These are phyloP conservation scores for Penicillium rolfsii DNA, from an alignment of 2,329 filamentous ascomycete genomes.

Conservation along the genomic window DNA sequence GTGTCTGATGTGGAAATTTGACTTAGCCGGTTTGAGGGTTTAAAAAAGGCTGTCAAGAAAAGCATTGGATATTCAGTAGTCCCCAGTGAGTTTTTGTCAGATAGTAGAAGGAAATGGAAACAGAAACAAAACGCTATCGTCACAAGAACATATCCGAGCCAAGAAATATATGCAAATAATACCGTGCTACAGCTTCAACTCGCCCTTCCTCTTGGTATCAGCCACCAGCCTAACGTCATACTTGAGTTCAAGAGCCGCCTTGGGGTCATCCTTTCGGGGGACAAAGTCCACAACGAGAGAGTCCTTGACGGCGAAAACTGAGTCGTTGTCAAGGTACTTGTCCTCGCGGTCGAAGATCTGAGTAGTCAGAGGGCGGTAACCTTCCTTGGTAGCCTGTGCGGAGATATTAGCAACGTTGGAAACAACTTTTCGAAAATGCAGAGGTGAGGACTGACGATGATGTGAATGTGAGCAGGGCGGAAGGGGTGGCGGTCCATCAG, in stretches of 20 bases:
- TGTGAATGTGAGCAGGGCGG: conserved; percentile 66
- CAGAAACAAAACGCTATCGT: conserved; percentile 14
- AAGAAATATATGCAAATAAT: conserved; percentile 10
- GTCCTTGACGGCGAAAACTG: conserved; percentile 64
- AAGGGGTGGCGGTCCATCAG: conserved; percentile 64
- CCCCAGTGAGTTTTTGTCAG: not conserved
- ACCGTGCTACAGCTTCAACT: not conserved
- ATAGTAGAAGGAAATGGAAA: conserved; percentile 7
- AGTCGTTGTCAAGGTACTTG: conserved; percentile 63
- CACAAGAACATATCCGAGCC: conserved; percentile 7
- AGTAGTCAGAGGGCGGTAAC: conserved; percentile 71
- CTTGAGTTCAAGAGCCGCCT: conserved; percentile 57
- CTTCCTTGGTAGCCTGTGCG: conserved; percentile 56
- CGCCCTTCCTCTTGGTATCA: conserved; percentile 5
- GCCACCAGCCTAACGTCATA: conserved; percentile 55
- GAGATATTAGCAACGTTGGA: not conserved
- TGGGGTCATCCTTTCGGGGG: conserved; percentile 54
- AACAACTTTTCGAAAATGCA: not conserved
- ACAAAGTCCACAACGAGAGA: conserved; percentile 61
- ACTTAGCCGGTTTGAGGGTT: not conserved
- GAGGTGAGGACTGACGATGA: conserved; percentile 52
- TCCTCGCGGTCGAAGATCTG: conserved; percentile 75
- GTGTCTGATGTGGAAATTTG: not conserved
- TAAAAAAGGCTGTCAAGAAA: not conserved
- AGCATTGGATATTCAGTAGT: not conserved